phyloP scores from a whole-genome alignment of 2,329 filamentous ascomycete genomes.

The Cladosporium sp. region DNA sequence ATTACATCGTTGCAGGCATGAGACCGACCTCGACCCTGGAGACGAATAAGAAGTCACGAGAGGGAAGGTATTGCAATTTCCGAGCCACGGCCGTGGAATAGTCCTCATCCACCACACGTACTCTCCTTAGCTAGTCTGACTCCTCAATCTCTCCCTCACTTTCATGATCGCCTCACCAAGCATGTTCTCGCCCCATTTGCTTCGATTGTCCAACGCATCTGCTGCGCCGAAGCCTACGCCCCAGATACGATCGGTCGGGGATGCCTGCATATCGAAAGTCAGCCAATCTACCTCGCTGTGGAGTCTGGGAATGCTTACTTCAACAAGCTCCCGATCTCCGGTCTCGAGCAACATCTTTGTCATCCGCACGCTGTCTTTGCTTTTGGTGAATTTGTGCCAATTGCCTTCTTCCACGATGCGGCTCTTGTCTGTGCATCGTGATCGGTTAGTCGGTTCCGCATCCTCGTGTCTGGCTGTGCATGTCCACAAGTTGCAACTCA shows the following conservation, averaged over 20 bases:
- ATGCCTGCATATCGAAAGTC: slow-evolving; percentile 27
- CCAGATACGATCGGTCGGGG: slow-evolving; percentile 60
- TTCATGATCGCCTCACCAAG: slow-evolving; percentile 60
- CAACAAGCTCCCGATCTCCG: slow-evolving; percentile 57
- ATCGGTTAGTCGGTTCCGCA: background rate
- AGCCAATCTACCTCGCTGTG: background rate
- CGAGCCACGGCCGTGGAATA: no score
- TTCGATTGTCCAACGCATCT: slow-evolving; percentile 45
- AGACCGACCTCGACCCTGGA: no score
- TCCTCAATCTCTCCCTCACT: slow-evolving; percentile 51
- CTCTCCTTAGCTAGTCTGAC: slow-evolving; percentile 29
- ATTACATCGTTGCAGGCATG: no score
- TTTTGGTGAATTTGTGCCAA: slow-evolving; percentile 55
- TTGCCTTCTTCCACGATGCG: slow-evolving; percentile 56
- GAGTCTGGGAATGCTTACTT: slow-evolving; percentile 42
- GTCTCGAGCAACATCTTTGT: slow-evolving; percentile 52
- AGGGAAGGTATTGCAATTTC: no score
- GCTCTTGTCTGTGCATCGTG: slow-evolving; percentile 40
- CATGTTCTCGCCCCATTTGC: slow-evolving; percentile 60
- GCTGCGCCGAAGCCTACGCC: slow-evolving; percentile 57
- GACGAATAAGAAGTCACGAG: no score
- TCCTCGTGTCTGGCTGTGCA: no score
- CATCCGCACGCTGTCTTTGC: slow-evolving; percentile 40
- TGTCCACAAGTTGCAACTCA: slow-evolving; percentile 15
- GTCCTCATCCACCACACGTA: no score